Conservation (phyloP, 768 basidiomycete species). For the Brasilioporus rufonigricans region DNA sequence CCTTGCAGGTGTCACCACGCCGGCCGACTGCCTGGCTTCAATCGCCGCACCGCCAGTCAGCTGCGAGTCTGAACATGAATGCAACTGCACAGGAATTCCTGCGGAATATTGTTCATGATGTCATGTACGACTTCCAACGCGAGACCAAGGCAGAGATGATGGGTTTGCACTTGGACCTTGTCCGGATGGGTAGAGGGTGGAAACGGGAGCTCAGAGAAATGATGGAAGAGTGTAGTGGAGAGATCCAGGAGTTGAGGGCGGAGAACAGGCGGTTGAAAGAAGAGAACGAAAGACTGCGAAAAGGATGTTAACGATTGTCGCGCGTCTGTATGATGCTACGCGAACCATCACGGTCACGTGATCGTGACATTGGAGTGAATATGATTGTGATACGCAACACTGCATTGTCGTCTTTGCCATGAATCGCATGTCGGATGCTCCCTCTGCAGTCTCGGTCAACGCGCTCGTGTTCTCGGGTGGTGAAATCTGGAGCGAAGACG, state of each 20-base stretch:
- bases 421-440: constrained; percentile 4
- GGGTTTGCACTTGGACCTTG: constrained; percentile 70
- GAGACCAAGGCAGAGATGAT: constrained; percentile 72
- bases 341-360: constrained; percentile 10
- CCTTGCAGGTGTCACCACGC: constrained; percentile 59
- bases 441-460: constrained; percentile 16
- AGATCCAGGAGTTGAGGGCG: constrained; percentile 44
- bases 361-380: background rate
- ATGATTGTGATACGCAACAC: background rate
- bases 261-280: constrained; percentile 56
- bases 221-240: constrained; percentile 62
- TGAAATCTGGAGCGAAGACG: constrained; percentile 18
- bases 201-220: constrained; percentile 58
- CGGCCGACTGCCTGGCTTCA: constrained; percentile 39
- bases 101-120: constrained; percentile 63
- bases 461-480: constrained; percentile 33
- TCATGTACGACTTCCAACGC: constrained; percentile 69
- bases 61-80: constrained; percentile 26
- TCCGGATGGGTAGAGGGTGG: constrained; percentile 70
- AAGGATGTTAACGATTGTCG: constrained; percentile 31
- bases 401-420: background rate
- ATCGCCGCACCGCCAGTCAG: constrained; percentile 37
- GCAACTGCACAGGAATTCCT: constrained; percentile 53
- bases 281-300: constrained; percentile 61
- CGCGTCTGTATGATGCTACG: too few relatives aligned